Conservation (phyloP, 768 basidiomycete genomes). For the Termitomyces sp. region DNA sequence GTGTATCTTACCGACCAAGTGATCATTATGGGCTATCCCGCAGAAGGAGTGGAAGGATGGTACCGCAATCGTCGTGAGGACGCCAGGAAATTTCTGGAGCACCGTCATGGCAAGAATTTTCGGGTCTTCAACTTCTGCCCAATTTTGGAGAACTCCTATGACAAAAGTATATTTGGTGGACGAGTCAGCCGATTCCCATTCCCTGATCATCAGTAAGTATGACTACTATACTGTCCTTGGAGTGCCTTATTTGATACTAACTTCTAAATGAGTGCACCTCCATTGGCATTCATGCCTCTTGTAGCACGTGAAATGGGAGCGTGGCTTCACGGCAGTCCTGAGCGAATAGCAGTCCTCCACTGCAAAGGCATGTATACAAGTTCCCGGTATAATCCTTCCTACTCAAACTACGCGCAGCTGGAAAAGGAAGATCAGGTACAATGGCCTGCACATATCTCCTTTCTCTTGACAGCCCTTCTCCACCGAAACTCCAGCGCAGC, state of each 20-base stretch:
- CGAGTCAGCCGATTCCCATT: conserved; percentile 83
- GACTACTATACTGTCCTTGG: conserved; percentile 23
- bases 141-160: conserved; percentile 74
- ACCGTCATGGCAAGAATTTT: conserved; percentile 69
- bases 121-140: conserved; percentile 93
- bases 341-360: conserved; percentile 76
- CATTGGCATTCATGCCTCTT: conserved; percentile 67
- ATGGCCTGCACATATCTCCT: conserved; percentile 82
- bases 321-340: conserved; percentile 63
- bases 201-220: conserved; percentile 84
- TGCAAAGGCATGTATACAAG: conserved; percentile 61
- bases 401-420: conserved; percentile 37
- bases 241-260: background rate
- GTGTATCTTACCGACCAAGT: conserved; percentile 70
- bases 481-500: conserved; percentile 44
- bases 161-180: conserved; percentile 59
- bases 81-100: conserved; percentile 68
- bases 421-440: conserved; percentile 83
- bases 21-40: conserved; percentile 84
- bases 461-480: conserved; percentile 43
- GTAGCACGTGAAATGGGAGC: conserved; percentile 67
- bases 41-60: conserved; percentile 67
- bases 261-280: conserved; percentile 35
- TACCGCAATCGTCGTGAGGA: conserved; percentile 80
- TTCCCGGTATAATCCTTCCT: background rate